Evolutionary conservation across 805 yeast species (phyloP), one percentile per base, ranked within the genome.

Genomic region (Clavispora fructus): DNA sequence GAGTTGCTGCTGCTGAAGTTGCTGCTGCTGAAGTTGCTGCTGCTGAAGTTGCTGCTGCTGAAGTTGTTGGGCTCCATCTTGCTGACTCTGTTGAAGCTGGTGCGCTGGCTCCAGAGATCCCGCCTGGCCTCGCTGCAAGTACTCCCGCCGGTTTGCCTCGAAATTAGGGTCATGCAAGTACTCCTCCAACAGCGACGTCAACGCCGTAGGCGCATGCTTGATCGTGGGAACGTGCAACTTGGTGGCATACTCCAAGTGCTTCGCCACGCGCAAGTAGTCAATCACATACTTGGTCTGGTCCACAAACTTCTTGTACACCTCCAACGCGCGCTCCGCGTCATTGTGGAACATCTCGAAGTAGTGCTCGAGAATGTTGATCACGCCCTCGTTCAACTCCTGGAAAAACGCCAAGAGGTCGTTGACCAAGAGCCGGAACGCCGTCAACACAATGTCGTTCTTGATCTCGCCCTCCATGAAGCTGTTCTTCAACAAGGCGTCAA

Each of bases 121-220:
- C 19, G 65, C 72, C 43, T 70, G 75, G 64, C 79, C 82, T 57
- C 87, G 92, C 35, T 80, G 81, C 51, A 88, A 65, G 58, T 86
- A 89, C 59, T 87, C 95, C 49, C 82, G 71, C 62, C 95, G 78
- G 61, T 87, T 89, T 8, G 69, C 67, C 55, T 89, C 96, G 65
- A 89, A 89, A 55, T 84, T 83, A 8, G 91, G 89, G 60, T 92
- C 97, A 53, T 83, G 78, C 54, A 94, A 69, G 63, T 92, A 95
- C 56, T 91, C 97, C 61, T 89, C 94, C 50, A 94, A 77, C 12
- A 95, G 83, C 30, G 82, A 77, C 3, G 96, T 86, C 52, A 94
- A 74, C 25, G 96, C 94, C 2, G 97, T 91, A 19, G 97, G 97
- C 1, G 98, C 98, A 67, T 94, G 99, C 62, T 88, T 88, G 50